Conservation (phyloP, 805 yeast genomes). For the Metschnikowia lachancei region DNA sequence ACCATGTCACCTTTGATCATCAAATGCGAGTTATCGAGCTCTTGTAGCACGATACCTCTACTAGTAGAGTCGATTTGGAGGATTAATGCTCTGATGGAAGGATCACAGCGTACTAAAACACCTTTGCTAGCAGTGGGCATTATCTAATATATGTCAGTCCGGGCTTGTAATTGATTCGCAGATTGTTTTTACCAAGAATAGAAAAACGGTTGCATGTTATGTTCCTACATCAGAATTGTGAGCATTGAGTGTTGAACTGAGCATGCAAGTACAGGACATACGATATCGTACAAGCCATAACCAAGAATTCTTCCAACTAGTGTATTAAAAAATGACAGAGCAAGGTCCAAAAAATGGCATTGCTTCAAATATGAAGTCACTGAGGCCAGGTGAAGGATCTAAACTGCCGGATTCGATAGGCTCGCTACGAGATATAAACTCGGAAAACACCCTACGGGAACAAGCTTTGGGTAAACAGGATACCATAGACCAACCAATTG, state of each 20-base stretch:
- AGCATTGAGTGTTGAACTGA: slow-evolving; percentile 1
- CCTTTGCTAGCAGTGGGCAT: slow-evolving; percentile 47
- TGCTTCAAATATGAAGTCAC: background rate
- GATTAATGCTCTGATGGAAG: slow-evolving; percentile 85
- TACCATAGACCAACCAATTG: background rate
- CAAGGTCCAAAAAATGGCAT: background rate
- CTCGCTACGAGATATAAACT: background rate
- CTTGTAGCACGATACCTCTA: slow-evolving; percentile 70
- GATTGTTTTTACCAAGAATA: too few relatives aligned
- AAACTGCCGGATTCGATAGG: background rate
- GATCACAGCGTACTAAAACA: slow-evolving; percentile 63
- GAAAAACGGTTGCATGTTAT: background rate
- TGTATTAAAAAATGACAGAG: background rate
- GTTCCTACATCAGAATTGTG: slow-evolving; percentile 1
- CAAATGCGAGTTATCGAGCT: slow-evolving; percentile 87
- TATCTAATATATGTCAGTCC: background rate
- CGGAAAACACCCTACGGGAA: background rate
- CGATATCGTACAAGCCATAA: background rate
- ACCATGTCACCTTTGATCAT: slow-evolving; percentile 77
- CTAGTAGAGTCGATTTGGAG: slow-evolving; percentile 73
- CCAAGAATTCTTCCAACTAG: background rate
- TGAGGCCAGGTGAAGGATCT: background rate
- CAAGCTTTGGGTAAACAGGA: background rate
- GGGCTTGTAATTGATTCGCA: too few relatives aligned
- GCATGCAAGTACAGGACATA: slow-evolving; percentile 6